Conservation (phyloP, 345 rosid genomes). For the Abelmoschus esculentus region DNA sequence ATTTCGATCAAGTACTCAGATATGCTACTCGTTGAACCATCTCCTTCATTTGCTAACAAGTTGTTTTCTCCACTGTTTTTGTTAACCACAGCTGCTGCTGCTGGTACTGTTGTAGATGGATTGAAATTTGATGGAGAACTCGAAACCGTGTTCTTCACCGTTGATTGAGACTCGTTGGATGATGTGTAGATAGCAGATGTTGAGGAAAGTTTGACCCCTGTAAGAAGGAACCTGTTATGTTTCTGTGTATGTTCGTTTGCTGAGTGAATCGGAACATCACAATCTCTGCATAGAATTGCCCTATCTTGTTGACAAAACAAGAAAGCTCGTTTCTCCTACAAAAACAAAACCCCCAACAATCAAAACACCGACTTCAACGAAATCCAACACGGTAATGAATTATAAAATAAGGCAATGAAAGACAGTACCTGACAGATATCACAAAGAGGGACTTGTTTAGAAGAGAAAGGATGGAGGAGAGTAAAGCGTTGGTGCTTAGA, state of each 20-base stretch:
- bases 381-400: too few species aligned
- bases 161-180: slow-evolving; percentile 21
- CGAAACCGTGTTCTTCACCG: slow-evolving; percentile 29
- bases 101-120: background rate
- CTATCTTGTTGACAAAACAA: slow-evolving; percentile 93
- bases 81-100: slow-evolving; percentile 1
- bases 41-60: slow-evolving; percentile 6
- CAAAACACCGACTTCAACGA: too few species aligned
- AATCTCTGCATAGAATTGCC: slow-evolving; percentile 78
- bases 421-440: slow-evolving; percentile 82
- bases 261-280: slow-evolving; percentile 66
- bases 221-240: slow-evolving; percentile 75
- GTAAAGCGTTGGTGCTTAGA: slow-evolving; percentile 83
- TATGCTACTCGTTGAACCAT: slow-evolving; percentile 50
- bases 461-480: slow-evolving; percentile 47
- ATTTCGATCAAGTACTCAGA: slow-evolving; percentile 83
- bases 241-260: slow-evolving; percentile 68
- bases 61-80: slow-evolving; percentile 11
- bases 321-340: slow-evolving; percentile 67
- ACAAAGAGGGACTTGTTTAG: slow-evolving; percentile 50
- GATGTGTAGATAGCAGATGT: slow-evolving; percentile 36
- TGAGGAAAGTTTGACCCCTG: slow-evolving; percentile 72
- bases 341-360: background rate
- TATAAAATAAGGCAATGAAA: background rate
- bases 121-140: slow-evolving; percentile 20